Evolutionary conservation across 2,329 filamentous ascomycete species (phyloP), one percentile per base, ranked within the genome.

Genomic region (Colletotrichum zoysiae): DNA sequence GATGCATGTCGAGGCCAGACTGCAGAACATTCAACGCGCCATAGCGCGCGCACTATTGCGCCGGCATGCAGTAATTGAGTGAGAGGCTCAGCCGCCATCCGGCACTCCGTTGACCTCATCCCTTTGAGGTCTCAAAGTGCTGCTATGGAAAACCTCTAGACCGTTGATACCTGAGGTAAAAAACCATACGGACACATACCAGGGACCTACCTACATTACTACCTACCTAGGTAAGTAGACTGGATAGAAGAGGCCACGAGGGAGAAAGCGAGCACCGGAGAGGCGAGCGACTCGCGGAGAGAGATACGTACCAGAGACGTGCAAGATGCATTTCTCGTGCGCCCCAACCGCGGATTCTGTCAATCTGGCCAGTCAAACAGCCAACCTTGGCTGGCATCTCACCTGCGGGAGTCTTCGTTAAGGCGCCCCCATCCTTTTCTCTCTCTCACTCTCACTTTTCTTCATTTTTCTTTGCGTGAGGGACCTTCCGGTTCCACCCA

Each of bases 291-390:
- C 53, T 16, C 60, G 60, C 60, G n/a, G 26, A 62, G 50, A 62
- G 50, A 48, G 33, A 62, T 51, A 62, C 60, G 60, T 62, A 62
- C 50, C 61, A 9, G 50, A 40, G 12, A 60, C 40, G 33, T 64
- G 61, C 23, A 64, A 64, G 40, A 53, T 55, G 26, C 48, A 56
- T 69, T 63, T 62, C 58, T 61, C 30, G 44, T 40, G 58, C 44
- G 46, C 69, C 69, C 58, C 59, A 69, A 60, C 58, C 61, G 20
- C 55, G 69, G 48, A 55, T 69, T 60, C 65, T 65, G 63, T 71
- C 59, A 64, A 71, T 64, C 55, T 69, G 40, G 63, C 65, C 65
- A 64, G 69, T 69, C 65, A 69, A 64, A 30, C 30, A 30, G 30
- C 30, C 35, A 35, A 38, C 68, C 65, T 69, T 48, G 57, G 59